phyloP scores from a whole-genome alignment of 192 early-diverging fungal species.

The Backusella luteola region DNA sequence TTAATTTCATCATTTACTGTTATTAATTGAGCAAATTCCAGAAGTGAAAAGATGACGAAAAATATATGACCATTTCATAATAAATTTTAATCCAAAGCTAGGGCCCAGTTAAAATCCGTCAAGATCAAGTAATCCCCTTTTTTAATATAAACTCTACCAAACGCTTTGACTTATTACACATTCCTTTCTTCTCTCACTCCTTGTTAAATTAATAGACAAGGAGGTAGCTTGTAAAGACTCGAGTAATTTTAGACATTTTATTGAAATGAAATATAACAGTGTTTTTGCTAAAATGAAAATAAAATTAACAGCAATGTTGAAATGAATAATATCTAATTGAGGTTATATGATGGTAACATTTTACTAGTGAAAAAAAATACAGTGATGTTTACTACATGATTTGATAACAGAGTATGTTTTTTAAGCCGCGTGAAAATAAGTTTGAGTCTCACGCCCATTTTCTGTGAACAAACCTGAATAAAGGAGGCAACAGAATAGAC shows the following conservation, averaged over 20 bases:
- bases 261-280: background rate
- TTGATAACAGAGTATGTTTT: background rate
- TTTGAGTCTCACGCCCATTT: background rate
- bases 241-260: slow-evolving; percentile 1
- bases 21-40: slow-evolving; percentile 3
- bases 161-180: slow-evolving; percentile 6
- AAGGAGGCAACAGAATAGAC: background rate
- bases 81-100: background rate
- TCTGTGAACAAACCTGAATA: background rate
- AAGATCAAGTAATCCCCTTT: background rate
- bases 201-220: slow-evolving; percentile 6
- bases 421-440: background rate
- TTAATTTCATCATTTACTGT: slow-evolving; percentile 1
- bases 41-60: background rate
- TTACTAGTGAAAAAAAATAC: background rate
- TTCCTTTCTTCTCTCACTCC: background rate
- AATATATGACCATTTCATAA: background rate
- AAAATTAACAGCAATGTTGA: background rate
- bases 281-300: background rate
- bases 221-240: background rate
- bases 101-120: background rate
- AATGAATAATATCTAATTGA: background rate
- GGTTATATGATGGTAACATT: background rate
- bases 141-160: background rate
- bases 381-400: background rate